A percentile compares a stretch with the other conserved stretches of the same genome.
phyloP scores from a whole-genome alignment of 1,284 basidiomycete genomes.

The Boletellus sp. region DNA sequence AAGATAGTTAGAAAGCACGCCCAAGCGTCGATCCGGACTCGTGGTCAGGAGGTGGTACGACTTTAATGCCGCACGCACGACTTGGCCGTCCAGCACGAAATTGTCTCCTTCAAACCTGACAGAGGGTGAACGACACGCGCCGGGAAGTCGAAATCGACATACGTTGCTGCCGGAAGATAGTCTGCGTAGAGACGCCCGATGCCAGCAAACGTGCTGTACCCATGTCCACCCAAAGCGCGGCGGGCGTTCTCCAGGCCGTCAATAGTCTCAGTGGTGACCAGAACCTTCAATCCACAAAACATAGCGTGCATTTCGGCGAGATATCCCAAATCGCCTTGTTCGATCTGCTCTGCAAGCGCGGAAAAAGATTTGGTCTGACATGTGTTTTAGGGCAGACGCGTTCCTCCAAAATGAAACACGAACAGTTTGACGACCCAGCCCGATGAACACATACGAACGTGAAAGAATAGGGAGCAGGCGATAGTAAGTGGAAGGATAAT shows the following conservation, averaged over 20 bases:
- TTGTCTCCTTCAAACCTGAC: constrained; percentile 74
- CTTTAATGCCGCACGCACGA: constrained; percentile 67
- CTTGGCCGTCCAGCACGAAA: constrained; percentile 70
- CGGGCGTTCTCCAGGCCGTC: constrained; percentile 67
- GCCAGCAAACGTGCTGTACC: constrained; percentile 67
- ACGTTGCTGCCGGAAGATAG: constrained; percentile 65
- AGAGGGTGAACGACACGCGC: constrained; percentile 3
- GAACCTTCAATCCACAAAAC: constrained; percentile 66
- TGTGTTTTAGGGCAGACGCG: background rate
- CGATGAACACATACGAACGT: constrained; percentile 68
- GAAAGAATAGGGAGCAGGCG: constrained; percentile 69
- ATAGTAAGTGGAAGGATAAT: constrained; percentile 67
- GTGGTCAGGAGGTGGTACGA: constrained; percentile 39
- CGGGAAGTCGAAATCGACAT: constrained; percentile 19
- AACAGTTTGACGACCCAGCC: constrained; percentile 61
- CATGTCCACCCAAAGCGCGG: constrained; percentile 75
- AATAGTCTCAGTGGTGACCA: constrained; percentile 51
- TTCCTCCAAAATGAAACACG: constrained; percentile 14
- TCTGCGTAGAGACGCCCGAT: constrained; percentile 63
- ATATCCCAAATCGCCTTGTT: constrained; percentile 52
- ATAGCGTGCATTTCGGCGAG: constrained; percentile 72
- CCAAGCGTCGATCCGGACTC: constrained; percentile 30
- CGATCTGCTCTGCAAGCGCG: constrained; percentile 47
- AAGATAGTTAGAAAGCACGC: constrained; percentile 52
- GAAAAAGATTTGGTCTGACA: constrained; percentile 48